phyloP scores from a whole-genome alignment of 345 rosid species.

The Rhodamnia argentea region DNA sequence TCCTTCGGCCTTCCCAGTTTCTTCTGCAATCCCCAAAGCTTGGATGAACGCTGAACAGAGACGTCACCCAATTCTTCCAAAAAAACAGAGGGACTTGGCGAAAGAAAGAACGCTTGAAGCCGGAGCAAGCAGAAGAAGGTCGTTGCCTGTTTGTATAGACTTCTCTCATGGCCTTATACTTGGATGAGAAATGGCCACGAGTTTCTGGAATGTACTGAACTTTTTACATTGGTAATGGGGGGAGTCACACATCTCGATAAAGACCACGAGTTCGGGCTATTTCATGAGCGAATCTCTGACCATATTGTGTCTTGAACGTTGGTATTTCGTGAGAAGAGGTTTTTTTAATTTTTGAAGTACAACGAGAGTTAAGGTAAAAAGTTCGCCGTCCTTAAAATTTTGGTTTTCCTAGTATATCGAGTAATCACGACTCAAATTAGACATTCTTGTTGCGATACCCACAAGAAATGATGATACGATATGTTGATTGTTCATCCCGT shows the following conservation, averaged over 20 bases:
- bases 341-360: too few relatives aligned
- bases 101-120: not conserved
- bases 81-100: not conserved
- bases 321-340: not conserved
- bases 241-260: not conserved
- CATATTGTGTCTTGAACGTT: not conserved
- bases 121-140: not conserved
- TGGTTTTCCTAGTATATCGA: not conserved
- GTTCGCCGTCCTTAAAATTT: not conserved
- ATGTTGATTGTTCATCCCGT: fast-evolving
- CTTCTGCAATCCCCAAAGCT: not conserved
- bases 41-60: not conserved
- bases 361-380: not conserved
- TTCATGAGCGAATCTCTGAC: not conserved
- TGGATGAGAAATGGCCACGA: not conserved
- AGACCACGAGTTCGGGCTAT: not conserved
- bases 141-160: not conserved
- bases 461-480: not conserved
- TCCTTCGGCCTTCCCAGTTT: slow-evolving; percentile 2
- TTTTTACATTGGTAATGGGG: not conserved
- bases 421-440: not conserved
- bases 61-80: not conserved
- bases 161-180: not conserved
- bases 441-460: not conserved
- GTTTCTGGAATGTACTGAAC: not conserved